Evolutionary conservation across 345 rosid species (phyloP).

Genomic region (Punica granatum): DNA sequence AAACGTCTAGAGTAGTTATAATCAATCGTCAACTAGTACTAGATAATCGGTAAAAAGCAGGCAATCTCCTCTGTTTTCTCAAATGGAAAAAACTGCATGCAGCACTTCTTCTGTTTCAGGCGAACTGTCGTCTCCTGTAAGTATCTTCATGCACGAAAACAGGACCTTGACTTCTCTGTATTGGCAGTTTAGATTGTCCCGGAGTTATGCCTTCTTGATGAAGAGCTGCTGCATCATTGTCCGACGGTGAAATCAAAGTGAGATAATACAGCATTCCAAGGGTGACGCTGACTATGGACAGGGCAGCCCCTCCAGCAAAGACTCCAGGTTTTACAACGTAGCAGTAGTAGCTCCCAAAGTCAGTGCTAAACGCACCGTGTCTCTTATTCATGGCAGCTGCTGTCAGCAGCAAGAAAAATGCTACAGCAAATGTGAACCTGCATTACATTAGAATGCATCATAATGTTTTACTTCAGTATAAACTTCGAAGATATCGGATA

Average conservation of each 20-base stretch:
- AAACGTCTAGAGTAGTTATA: no score
- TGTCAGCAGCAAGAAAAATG: constrained; percentile 53
- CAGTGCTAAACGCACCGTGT: constrained; percentile 33
- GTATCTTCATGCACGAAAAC: constrained; percentile 68
- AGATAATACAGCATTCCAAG: constrained; percentile 64
- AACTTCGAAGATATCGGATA: not conserved
- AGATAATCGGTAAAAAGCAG: no score
- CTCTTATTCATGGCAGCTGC: constrained; percentile 64
- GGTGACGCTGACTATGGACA: constrained; percentile 39
- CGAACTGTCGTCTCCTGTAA: constrained; percentile 51
- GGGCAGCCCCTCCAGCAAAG: constrained; percentile 52
- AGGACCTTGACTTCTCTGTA: constrained; percentile 38
- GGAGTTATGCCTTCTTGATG: not conserved
- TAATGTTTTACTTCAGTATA: not conserved
- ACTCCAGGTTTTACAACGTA: constrained; percentile 67
- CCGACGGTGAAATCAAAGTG: constrained; percentile 13
- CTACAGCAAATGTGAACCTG: constrained; percentile 70
- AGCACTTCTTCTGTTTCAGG: constrained; percentile 14
- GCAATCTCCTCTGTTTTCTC: not conserved
- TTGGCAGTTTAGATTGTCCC: constrained; percentile 16
- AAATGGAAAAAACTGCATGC: not conserved
- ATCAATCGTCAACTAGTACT: no score
- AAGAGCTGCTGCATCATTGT: not conserved
- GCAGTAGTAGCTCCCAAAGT: constrained; percentile 40
- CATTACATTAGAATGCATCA: not conserved